phyloP scores from a whole-genome alignment of 495 filamentous ascomycete species.

The Copromyces sp. region DNA sequence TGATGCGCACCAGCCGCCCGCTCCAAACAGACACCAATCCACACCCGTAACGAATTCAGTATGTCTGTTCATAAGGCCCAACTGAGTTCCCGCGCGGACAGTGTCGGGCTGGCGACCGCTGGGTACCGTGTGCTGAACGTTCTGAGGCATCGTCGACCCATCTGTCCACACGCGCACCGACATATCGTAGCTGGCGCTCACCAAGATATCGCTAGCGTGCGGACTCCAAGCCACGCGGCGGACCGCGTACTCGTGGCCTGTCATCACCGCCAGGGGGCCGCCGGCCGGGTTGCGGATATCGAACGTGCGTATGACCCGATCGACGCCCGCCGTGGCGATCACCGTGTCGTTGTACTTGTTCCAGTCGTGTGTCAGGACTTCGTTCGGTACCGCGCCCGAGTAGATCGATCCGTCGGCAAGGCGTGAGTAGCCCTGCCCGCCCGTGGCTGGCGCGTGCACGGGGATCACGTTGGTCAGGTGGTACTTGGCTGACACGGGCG shows the following conservation, averaged over 20 bases:
- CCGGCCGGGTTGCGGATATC: conserved; percentile 65
- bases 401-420: conserved; percentile 22
- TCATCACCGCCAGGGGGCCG: conserved; percentile 60
- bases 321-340: conserved; percentile 83
- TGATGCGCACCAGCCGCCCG: conserved; percentile 90
- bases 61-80: conserved; percentile 83
- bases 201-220: conserved; percentile 72
- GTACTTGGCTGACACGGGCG: conserved; percentile 68
- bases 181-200: conserved; percentile 95
- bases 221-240: conserved; percentile 81
- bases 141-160: conserved; percentile 42
- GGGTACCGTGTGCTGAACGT: not conserved
- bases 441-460: conserved; percentile 50
- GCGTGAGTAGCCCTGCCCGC: conserved; percentile 22
- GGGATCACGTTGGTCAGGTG: conserved; percentile 70
- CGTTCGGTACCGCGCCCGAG: conserved; percentile 36
- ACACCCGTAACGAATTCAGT: conserved; percentile 97
- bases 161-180: conserved; percentile 89
- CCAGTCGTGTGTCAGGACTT: conserved; percentile 94
- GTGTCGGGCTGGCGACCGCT: conserved; percentile 14
- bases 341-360: conserved; percentile 87
- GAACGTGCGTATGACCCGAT: conserved; percentile 74
- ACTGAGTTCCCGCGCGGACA: conserved; percentile 48
- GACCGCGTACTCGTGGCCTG: conserved; percentile 86
- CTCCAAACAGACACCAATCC: conserved; percentile 95